Conservation (phyloP, 1,284 basidiomycete species). For the Cutaneotrichosporon dermatis region DNA sequence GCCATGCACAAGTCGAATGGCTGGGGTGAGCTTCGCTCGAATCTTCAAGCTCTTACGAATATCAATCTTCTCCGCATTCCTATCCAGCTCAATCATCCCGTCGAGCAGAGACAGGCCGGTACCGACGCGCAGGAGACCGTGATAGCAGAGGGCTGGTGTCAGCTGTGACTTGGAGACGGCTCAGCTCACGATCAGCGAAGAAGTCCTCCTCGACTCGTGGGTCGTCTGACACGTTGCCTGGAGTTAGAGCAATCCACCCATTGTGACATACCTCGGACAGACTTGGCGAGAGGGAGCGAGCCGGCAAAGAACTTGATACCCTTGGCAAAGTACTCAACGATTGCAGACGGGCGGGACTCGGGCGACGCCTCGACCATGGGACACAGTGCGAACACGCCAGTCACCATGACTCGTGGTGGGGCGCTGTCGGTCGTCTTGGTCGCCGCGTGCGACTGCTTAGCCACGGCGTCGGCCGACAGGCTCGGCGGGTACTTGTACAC, state of each 20-base stretch:
- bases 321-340: conserved; percentile 47
- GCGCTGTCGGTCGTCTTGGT: background rate
- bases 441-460: too few relatives aligned
- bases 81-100: conserved; percentile 49
- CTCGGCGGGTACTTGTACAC: conserved; percentile 40
- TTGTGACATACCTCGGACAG: conserved; percentile 39
- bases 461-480: too few relatives aligned
- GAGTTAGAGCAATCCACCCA: conserved; percentile 4
- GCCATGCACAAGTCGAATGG: conserved; percentile 53
- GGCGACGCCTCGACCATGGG: conserved; percentile 50
- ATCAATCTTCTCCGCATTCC: conserved; percentile 41
- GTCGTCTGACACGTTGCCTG: conserved; percentile 54
- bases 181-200: conserved; percentile 44
- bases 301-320: conserved; percentile 48
- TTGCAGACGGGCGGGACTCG: conserved; percentile 46
- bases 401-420: conserved; percentile 29
- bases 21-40: conserved; percentile 21
- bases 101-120: conserved; percentile 52
- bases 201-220: conserved; percentile 52
- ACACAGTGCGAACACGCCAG: conserved; percentile 50
- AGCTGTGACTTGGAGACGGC: background rate
- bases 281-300: conserved; percentile 49
- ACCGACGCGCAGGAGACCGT: conserved; percentile 51
- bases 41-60: conserved; percentile 33
- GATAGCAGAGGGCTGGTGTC: conserved; percentile 49